phyloP scores from a whole-genome alignment of 441 rosid genomes.

The Eruca vesicaria region DNA sequence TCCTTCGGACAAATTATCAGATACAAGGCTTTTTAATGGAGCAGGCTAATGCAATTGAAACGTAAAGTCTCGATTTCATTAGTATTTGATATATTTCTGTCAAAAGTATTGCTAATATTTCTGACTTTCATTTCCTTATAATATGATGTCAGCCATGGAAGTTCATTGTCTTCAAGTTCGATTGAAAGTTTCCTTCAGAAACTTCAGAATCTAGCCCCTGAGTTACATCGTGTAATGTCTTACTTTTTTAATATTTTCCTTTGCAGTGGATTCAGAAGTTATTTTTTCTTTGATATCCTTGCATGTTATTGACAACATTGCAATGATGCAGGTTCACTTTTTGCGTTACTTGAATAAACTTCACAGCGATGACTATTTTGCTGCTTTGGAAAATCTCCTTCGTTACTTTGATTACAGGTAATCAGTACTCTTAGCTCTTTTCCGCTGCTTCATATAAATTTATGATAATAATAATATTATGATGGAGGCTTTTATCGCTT shows the following conservation, averaged over 20 bases:
- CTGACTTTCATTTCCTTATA: slow-evolving; percentile 16
- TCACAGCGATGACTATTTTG: slow-evolving; percentile 84
- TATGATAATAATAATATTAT: neutral
- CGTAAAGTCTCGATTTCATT: slow-evolving; percentile 40
- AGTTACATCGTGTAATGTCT: slow-evolving; percentile 77
- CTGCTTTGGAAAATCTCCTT: slow-evolving; percentile 90
- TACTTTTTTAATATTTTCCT: neutral
- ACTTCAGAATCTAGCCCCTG: slow-evolving; percentile 89
- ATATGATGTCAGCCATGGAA: slow-evolving; percentile 62
- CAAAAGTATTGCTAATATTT: slow-evolving; percentile 10
- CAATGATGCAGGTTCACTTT: slow-evolving; percentile 78
- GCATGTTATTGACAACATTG: slow-evolving; percentile 20
- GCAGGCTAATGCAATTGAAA: slow-evolving; percentile 88
- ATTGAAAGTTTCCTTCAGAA: slow-evolving; percentile 67
- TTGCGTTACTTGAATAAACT: slow-evolving; percentile 86
- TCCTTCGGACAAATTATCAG: slow-evolving; percentile 76
- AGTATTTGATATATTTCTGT: neutral
- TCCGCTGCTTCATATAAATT: neutral
- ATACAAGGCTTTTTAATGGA: slow-evolving; percentile 88
- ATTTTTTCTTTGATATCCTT: slow-evolving; percentile 11
- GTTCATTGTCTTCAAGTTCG: slow-evolving; percentile 64
- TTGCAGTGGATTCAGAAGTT: slow-evolving; percentile 7
- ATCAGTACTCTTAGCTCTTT: slow-evolving; percentile 26
- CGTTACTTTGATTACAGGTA: slow-evolving; percentile 96
- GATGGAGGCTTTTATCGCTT: slow-evolving; percentile 14